Evolutionary conservation across 2,329 filamentous ascomycete genomes (phyloP), one percentile per base, ranked within the genome.

Genomic region (Claviceps quebecensis): DNA sequence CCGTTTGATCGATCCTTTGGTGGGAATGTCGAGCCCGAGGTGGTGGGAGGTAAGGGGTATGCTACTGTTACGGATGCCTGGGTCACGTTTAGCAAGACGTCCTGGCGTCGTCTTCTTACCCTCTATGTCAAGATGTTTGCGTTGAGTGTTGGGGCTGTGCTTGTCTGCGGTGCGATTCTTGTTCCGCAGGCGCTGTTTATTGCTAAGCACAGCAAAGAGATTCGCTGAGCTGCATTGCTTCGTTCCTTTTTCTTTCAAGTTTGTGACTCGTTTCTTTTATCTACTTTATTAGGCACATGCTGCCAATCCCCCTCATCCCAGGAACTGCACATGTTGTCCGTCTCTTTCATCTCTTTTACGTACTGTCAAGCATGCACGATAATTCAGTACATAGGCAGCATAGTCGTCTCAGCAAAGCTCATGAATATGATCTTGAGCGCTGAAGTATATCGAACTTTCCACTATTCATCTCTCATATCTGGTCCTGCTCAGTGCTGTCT

Each of bases 1-100:
- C 84, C 87, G 36, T 95, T 97, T 61, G 91, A 97, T 72, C 86
- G 89, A 57, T 84, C 83, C 34, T 94, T 94, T 61, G 80, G 77
- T 56, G 87, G 87, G 59, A 84, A 82, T 63, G 79, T 91, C 29
- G 79, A 84, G 56, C 82, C 86, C n/a, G 77, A 79, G 54, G 75
- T 88, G 48, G 72, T 88, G n/a, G 83, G 80, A 53, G 87, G 85
- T 51, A 78, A 75, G 56, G 86, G 87, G 57, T 81, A 79, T 57
- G 75, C 87, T 55, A 78, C 84, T 41, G 76, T 91, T 61, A 65
- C 78, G 48, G 84, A 91, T 59, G 89, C 88, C 1, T 90, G 88
- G 86, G 76, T 74, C 59, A 86, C 81, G 38, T 90, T 95, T 66
- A 80, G 83, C 64, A 78, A 78, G 65, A 72, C 80, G 54, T 81